Evolutionary conservation across 345 rosid genomes (phyloP).

Genomic region (Rhodamnia argentea): DNA sequence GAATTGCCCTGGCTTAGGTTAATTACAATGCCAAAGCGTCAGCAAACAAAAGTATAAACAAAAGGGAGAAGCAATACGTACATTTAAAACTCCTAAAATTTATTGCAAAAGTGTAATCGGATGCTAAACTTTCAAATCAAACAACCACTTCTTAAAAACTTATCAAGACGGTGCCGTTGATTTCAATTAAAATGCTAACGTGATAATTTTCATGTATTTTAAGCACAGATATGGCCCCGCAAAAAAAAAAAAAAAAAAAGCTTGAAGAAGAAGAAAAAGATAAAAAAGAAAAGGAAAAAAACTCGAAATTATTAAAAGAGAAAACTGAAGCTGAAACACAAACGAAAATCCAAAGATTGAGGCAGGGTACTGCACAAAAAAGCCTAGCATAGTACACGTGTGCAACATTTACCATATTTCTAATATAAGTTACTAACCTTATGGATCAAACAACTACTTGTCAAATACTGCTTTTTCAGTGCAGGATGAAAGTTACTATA

Average conservation of each 20-base stretch:
- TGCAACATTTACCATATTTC: neutral
- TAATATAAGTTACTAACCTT: neutral
- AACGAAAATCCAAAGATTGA: neutral
- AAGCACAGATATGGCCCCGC: neutral
- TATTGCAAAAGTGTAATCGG: neutral
- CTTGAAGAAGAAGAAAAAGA: neutral
- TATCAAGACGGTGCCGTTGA: neutral
- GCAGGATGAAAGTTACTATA: neutral
- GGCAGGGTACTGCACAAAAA: neutral
- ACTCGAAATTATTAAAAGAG: neutral
- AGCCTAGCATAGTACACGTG: accelerated
- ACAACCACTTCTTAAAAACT: neutral
- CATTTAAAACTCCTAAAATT: accelerated
- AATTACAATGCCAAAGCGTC: neutral
- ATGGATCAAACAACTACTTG: neutral
- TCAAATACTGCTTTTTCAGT: neutral
- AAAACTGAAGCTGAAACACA: neutral
- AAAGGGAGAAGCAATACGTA: neutral
- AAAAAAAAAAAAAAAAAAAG: no score
- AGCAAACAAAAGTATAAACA: neutral
- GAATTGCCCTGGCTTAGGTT: neutral
- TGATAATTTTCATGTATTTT: neutral
- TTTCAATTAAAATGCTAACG: neutral
- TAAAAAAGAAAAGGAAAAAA: neutral
- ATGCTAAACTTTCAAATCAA: no score